These are phyloP conservation scores for Moesziomyces globuligerus DNA, from an alignment of 1,284 basidiomycete species.

Conservation along the genomic window DNA sequence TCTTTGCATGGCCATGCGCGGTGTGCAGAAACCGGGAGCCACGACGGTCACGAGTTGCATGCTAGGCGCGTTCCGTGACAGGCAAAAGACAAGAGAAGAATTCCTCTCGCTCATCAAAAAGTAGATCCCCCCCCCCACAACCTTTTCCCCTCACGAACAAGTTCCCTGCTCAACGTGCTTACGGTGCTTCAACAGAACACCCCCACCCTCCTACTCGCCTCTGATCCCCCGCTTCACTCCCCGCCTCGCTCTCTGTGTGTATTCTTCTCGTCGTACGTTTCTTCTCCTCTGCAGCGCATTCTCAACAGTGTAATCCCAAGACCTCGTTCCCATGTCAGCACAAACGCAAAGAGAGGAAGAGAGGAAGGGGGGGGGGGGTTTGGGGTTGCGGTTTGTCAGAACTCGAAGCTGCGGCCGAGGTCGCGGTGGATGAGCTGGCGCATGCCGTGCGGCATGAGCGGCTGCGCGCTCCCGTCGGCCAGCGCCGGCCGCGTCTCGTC, in stretches of 20 bases:
- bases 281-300: too few relatives aligned
- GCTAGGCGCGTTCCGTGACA: constrained; percentile 95
- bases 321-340: too few relatives aligned
- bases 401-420: constrained; percentile 56
- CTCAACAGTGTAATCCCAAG: too few relatives aligned
- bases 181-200: constrained; percentile 12
- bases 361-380: too few relatives aligned
- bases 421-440: constrained; percentile 54
- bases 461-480: constrained; percentile 6
- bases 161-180: too few relatives aligned
- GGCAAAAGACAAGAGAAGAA: constrained; percentile 97
- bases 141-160: too few relatives aligned
- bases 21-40: constrained; percentile 97
- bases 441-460: constrained; percentile 60
- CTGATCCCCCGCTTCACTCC: too few relatives aligned
- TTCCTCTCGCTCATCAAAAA: constrained; percentile 67
- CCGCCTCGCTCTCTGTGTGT: too few relatives aligned
- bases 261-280: too few relatives aligned
- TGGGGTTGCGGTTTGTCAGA: constrained; percentile 17
- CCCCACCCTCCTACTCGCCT: too few relatives aligned
- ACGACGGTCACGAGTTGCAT: constrained; percentile 98
- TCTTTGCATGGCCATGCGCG: constrained; percentile 99
- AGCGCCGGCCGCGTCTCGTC: constrained; percentile 7
- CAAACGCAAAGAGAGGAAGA: too few relatives aligned
- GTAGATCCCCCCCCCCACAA: constrained; percentile 2